Conservation (phyloP, 73 alveolate species). For the Tetrahymena elliotti region DNA sequence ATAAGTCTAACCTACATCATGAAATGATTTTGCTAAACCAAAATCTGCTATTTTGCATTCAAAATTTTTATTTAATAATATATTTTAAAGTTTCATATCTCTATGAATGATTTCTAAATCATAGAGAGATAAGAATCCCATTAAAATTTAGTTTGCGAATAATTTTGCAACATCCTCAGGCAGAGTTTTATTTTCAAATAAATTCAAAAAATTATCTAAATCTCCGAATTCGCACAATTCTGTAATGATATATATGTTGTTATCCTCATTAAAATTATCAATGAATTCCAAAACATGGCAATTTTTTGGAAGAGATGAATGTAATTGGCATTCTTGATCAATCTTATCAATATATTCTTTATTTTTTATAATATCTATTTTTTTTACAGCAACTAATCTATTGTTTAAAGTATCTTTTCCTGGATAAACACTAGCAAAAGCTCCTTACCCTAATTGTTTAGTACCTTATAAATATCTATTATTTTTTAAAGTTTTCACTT, state of each 20-base stretch:
- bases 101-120: slow-evolving; percentile 10
- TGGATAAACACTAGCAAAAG: background rate
- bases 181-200: background rate
- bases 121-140: slow-evolving; percentile 4
- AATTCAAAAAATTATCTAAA: background rate
- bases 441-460: background rate
- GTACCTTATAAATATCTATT: background rate
- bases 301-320: background rate
- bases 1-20: background rate
- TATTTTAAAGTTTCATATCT: slow-evolving; percentile 18
- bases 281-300: background rate
- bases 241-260: background rate
- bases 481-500: background rate
- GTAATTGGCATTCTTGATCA: background rate
- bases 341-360: background rate
- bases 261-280: background rate
- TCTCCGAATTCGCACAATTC: background rate
- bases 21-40: slow-evolving; percentile 67
- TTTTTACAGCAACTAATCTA: background rate
- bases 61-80: slow-evolving; percentile 3
- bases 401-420: background rate
- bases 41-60: slow-evolving; percentile 46
- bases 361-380: background rate
- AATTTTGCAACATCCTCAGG: slow-evolving; percentile 13
- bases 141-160: background rate